These are phyloP conservation scores for Zygnema cylindricum DNA, from an alignment of 139 green algal species.

Conservation along the genomic window DNA sequence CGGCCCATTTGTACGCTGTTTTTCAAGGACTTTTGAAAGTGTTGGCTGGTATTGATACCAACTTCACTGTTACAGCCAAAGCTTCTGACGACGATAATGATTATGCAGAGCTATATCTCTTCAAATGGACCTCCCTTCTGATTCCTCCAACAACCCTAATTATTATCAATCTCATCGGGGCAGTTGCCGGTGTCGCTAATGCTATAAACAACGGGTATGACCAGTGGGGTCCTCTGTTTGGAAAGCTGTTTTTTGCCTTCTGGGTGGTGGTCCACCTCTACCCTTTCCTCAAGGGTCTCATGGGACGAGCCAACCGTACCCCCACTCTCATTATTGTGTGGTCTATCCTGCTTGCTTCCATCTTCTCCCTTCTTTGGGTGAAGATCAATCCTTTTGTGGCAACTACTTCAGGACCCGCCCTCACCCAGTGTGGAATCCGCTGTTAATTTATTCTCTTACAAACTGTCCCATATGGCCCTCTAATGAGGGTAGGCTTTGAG, in stretches of 20 bases:
- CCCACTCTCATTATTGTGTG: constrained; percentile 54
- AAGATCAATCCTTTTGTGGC: constrained; percentile 46
- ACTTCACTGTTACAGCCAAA: constrained; percentile 61
- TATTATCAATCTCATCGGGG: constrained; percentile 58
- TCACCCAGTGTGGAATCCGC: constrained; percentile 34
- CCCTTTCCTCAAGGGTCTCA: constrained; percentile 59
- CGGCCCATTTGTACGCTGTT: constrained; percentile 50
- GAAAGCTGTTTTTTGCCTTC: constrained; percentile 56
- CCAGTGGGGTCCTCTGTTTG: constrained; percentile 51
- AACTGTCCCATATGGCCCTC: no score
- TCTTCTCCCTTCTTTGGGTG: constrained; percentile 54
- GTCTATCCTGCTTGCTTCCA: constrained; percentile 49
- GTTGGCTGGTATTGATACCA: constrained; percentile 58
- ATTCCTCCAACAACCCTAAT: constrained; percentile 46
- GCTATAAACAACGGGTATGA: constrained; percentile 44
- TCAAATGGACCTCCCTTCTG: constrained; percentile 58
- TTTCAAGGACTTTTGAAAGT: constrained; percentile 60
- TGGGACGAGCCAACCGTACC: constrained; percentile 23
- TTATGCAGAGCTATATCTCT: constrained; percentile 57
- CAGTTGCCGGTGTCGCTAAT: constrained; percentile 43
- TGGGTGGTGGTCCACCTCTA: constrained; percentile 62
- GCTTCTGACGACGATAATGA: constrained; percentile 42
- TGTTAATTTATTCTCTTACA: constrained; percentile 28
- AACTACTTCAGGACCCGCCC: not conserved
- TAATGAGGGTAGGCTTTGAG: no score